Conservation (phyloP, 257 asterid species). For the Orobanche coerulescens region DNA sequence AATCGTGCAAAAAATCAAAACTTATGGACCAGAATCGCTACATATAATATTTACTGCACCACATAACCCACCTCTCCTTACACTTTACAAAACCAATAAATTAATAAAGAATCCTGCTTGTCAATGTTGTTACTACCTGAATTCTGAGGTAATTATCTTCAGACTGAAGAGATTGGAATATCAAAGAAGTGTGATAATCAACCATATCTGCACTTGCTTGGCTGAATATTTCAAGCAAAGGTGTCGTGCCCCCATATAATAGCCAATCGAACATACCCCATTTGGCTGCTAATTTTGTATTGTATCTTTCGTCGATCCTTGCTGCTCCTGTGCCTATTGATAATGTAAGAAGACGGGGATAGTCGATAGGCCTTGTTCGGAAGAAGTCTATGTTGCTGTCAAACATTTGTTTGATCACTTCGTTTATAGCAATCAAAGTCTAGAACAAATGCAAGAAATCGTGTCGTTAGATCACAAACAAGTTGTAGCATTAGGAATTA, state of each 20-base stretch:
- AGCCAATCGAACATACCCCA: slow-evolving; percentile 57
- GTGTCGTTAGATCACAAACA: too few species aligned
- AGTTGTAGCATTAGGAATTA: too few species aligned
- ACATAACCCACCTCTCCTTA: too few species aligned
- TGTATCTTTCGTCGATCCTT: slow-evolving; percentile 30
- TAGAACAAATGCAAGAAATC: neutral
- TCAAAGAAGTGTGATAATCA: slow-evolving; percentile 39
- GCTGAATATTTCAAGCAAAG: slow-evolving; percentile 39
- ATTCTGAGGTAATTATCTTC: slow-evolving; percentile 43
- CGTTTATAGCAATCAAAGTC: slow-evolving; percentile 41
- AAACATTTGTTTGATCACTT: slow-evolving; percentile 46
- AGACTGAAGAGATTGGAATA: slow-evolving; percentile 35
- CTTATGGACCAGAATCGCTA: neutral
- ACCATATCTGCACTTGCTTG: slow-evolving; percentile 55
- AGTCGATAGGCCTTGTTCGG: slow-evolving; percentile 33
- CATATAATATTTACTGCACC: too few species aligned
- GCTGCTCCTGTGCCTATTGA: slow-evolving; percentile 53
- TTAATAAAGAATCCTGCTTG: neutral
- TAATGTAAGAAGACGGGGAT: slow-evolving; percentile 33
- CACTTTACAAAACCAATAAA: neutral
- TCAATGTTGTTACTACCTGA: slow-evolving; percentile 28
- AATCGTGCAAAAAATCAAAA: neutral
- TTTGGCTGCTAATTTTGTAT: slow-evolving; percentile 28
- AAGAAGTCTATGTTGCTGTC: slow-evolving; percentile 31
- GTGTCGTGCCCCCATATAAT: slow-evolving; percentile 29